Conservation (phyloP, 805 yeast genomes). For the Maudiozyma turicensis region DNA sequence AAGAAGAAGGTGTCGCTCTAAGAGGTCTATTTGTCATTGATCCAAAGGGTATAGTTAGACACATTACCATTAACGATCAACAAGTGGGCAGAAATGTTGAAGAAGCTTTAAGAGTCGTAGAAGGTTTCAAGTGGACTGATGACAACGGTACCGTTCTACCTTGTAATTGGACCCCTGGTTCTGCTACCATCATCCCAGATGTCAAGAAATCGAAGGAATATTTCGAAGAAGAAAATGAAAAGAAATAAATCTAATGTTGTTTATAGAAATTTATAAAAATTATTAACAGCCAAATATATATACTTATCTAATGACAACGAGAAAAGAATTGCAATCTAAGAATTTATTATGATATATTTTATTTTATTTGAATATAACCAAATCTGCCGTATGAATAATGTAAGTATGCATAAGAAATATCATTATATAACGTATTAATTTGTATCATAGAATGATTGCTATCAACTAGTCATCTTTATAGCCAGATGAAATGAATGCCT, state of each 20-base stretch:
- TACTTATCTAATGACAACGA: background rate
- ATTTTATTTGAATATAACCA: background rate
- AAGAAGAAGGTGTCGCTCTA: constrained; percentile 92
- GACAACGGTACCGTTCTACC: constrained; percentile 99
- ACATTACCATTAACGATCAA: constrained; percentile 94
- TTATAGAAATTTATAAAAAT: constrained; percentile 4
- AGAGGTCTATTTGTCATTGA: constrained; percentile 98
- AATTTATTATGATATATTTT: background rate
- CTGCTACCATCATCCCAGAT: constrained; percentile 81
- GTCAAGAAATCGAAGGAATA: constrained; percentile 70
- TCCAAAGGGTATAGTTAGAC: constrained; percentile 92
- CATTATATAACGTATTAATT: background rate
- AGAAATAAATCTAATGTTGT: background rate
- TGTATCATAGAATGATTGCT: background rate
- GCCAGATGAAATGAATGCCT: constrained; percentile 56
- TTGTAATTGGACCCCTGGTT: constrained; percentile 97
- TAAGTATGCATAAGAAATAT: background rate
- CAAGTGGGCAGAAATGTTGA: constrained; percentile 99
- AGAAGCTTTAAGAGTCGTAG: constrained; percentile 92
- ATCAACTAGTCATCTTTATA: constrained; percentile 38
- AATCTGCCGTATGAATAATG: no score
- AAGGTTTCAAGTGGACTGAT: constrained; percentile 99
- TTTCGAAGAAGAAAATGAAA: constrained; percentile 53
- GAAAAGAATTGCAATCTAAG: background rate
- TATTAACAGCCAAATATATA: background rate